Base-by-base conservation (phyloP, 2,329 filamentous ascomycete species). In the Sphaerulina vaccinii region DNA sequence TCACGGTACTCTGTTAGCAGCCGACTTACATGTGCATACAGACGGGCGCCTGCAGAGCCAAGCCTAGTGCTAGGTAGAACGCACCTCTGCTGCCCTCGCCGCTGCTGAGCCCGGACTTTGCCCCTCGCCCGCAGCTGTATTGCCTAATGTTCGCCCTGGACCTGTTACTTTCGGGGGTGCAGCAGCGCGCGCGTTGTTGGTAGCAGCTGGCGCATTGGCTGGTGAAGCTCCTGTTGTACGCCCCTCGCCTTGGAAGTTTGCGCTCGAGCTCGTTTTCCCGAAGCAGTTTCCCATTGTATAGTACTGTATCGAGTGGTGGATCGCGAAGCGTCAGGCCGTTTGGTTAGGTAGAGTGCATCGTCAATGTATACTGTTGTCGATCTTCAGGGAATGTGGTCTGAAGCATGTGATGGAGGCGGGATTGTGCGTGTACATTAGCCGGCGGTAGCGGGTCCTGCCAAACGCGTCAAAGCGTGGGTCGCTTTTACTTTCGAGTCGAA, bases 261-360 rank as follows among this genome's bases (percentile, higher is more conserved):
- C 83, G 24, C 82, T 74, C 52, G 77, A 79, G 51, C 51, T 50
- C n/a, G 42, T 15, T 56, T 89, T 90, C 68, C 89, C 88, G 75
- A 88, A 96, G 72, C 90, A 79, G 70, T 90, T 92, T 54, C 91
- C 91, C 91, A 96, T 96, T 9, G 23, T 40, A 23, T n/a, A 10
- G n/a, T 19, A 18, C 15, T 33, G 35, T 33, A 21, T 18, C 11
- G 19, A 15, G 27, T 15, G 22, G 35, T 8, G 9, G 19, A 9
- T n/a, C 9, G 27, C 4, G 8, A 10, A n/a, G n/a, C n/a, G n/a
- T n/a, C n/a, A n/a, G n/a, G n/a, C n/a, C n/a, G n/a, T n/a, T n/a
- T n/a, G n/a, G n/a, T n/a, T n/a, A n/a, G n/a, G n/a, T n/a, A n/a
- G n/a, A n/a, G n/a, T n/a, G n/a, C n/a, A n/a, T n/a, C n/a, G n/a